Evolutionary conservation across 768 basidiomycete species (phyloP).

Genomic region (Lactarius sanguifluus): DNA sequence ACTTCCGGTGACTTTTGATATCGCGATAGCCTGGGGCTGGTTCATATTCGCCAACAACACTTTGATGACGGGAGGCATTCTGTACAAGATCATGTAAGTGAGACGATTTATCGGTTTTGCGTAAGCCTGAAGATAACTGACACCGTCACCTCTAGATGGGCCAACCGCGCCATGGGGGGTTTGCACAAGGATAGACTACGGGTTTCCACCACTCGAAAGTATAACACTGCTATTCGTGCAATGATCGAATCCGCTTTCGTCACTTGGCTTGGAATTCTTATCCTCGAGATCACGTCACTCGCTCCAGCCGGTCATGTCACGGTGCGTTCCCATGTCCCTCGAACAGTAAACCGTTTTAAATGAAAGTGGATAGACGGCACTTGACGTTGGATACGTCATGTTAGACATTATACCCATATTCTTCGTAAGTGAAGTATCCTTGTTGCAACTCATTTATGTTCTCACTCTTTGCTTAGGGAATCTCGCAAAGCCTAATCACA

Average conservation of each 20-base stretch:
- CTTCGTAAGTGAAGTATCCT: slow-evolving; percentile 8
- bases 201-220: neutral
- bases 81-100: slow-evolving; percentile 31
- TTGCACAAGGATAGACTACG: neutral
- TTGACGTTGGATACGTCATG: slow-evolving; percentile 5
- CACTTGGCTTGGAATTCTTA: slow-evolving; percentile 32
- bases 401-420: slow-evolving; percentile 13
- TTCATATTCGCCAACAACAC: slow-evolving; percentile 33
- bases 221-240: slow-evolving; percentile 24
- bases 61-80: slow-evolving; percentile 30
- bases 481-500: slow-evolving; percentile 34
- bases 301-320: slow-evolving; percentile 30
- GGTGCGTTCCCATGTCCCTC: slow-evolving; percentile 16
- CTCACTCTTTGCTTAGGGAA: slow-evolving; percentile 25
- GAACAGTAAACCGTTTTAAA: neutral
- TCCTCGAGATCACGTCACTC: slow-evolving; percentile 30
- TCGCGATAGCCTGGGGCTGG: slow-evolving; percentile 34
- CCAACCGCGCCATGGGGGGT: neutral
- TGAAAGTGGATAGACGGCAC: neutral
- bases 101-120: neutral
- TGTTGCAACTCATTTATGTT: neutral
- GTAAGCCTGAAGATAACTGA: neutral
- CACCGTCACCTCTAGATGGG: neutral
- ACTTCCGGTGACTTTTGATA: slow-evolving; percentile 27
- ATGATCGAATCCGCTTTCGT: slow-evolving; percentile 32